These are phyloP conservation scores for Kluyveromyces dobzhanskii DNA, from an alignment of 805 yeast species.

Conservation along the genomic window DNA sequence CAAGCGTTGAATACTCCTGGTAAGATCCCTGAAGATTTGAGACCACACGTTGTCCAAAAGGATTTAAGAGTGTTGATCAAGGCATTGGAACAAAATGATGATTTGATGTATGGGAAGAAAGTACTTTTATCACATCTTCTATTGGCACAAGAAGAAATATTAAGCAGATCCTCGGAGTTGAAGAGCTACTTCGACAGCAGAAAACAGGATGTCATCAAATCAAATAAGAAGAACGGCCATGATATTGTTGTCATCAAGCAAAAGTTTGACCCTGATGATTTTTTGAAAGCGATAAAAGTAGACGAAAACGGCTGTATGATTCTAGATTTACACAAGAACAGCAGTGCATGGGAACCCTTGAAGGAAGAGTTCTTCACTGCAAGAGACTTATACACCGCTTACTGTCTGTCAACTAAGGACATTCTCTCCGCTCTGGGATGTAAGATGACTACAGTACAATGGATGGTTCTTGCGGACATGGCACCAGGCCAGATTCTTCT, in stretches of 20 bases:
- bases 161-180: constrained; percentile 33
- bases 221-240: constrained; percentile 11
- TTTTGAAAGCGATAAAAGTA: constrained; percentile 20
- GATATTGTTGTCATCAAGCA: constrained; percentile 6
- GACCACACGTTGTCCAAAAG: constrained; percentile 58
- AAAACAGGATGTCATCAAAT: constrained; percentile 18
- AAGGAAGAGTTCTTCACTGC: constrained; percentile 71
- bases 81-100: constrained; percentile 47
- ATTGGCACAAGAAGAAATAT: constrained; percentile 59
- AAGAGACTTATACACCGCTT: constrained; percentile 66
- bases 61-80: constrained; percentile 64
- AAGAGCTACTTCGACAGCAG: constrained; percentile 28
- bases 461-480: constrained; percentile 68
- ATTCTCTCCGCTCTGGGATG: constrained; percentile 50
- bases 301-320: constrained; percentile 27
- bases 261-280: constrained; percentile 23
- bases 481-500: constrained; percentile 55
- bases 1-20: constrained; percentile 40
- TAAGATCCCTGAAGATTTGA: constrained; percentile 24
- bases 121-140: constrained; percentile 53
- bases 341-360: constrained; percentile 62
- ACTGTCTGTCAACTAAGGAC: constrained; percentile 64
- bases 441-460: constrained; percentile 54
- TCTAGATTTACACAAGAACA: constrained; percentile 31
- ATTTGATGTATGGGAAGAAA: constrained; percentile 45